These are phyloP conservation scores for Pleurotus djamor DNA, from an alignment of 768 basidiomycete genomes.

Conservation along the genomic window DNA sequence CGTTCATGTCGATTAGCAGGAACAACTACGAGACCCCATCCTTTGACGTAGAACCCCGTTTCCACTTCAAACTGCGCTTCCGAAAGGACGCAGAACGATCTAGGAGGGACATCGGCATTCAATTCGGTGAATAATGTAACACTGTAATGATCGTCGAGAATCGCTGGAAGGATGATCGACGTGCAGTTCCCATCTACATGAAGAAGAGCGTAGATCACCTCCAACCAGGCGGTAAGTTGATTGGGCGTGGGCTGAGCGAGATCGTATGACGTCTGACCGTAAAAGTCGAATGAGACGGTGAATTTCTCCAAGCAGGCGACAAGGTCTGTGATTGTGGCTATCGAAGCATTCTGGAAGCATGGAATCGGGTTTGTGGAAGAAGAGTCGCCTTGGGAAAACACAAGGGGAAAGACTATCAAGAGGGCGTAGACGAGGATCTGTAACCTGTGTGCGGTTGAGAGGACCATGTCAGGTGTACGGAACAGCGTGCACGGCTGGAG, in stretches of 20 bases:
- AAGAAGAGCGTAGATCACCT: conserved; percentile 23
- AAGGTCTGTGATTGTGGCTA: conserved; percentile 17
- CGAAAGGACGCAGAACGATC: conserved; percentile 28
- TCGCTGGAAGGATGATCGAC: conserved; percentile 22
- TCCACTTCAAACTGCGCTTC: conserved; percentile 17
- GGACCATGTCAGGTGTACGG: too few species aligned
- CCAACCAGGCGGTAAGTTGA: conserved; percentile 24
- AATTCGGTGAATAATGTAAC: conserved; percentile 22
- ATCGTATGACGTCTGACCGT: conserved; percentile 23
- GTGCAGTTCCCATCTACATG: conserved; percentile 27
- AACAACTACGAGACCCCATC: conserved; percentile 35
- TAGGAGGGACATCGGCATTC: conserved; percentile 3
- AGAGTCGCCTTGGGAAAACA: neutral
- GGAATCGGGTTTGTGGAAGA: neutral
- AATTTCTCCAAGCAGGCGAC: conserved; percentile 26
- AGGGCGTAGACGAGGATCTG: too few species aligned
- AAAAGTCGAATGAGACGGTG: conserved; percentile 24
- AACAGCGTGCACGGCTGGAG: too few species aligned
- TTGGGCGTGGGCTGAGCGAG: conserved; percentile 26
- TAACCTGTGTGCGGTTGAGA: too few species aligned
- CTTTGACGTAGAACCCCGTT: conserved; percentile 21
- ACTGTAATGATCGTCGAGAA: conserved; percentile 22
- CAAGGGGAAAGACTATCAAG: neutral
- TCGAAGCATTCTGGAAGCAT: neutral
- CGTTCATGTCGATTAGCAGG: conserved; percentile 22